These are phyloP conservation scores for Davidsoniella australis DNA, from an alignment of 2,329 filamentous ascomycete genomes.

Conservation along the genomic window DNA sequence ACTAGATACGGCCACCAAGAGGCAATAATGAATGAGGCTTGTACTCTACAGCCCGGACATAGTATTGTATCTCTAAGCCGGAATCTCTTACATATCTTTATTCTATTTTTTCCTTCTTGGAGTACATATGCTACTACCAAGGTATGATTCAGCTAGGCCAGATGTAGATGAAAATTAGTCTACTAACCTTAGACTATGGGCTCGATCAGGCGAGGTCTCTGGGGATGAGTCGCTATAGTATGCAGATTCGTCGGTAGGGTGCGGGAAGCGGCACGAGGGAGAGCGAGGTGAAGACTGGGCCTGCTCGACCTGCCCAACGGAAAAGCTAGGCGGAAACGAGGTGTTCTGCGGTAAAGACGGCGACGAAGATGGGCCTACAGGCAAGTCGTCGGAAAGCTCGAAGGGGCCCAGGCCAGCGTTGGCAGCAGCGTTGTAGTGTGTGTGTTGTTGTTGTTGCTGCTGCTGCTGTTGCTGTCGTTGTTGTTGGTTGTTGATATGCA, in stretches of 20 bases:
- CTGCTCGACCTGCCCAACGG: slow-evolving; percentile 1
- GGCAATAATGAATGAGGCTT: not conserved
- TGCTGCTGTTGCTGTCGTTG: not conserved
- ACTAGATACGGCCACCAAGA: no score
- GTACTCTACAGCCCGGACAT: not conserved
- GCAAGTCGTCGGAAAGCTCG: not conserved
- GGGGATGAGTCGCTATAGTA: slow-evolving; percentile 9
- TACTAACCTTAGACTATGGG: slow-evolving; percentile 3
- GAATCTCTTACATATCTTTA: not conserved
- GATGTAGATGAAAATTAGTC: not conserved
- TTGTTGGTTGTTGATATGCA: not conserved
- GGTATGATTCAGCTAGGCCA: not conserved
- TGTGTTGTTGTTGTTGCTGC: not conserved
- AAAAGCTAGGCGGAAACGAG: not conserved
- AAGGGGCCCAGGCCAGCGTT: not conserved
- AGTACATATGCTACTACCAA: not conserved
- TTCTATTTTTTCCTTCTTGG: not conserved
- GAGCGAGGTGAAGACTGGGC: slow-evolving; percentile 4
- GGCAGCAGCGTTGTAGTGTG: not conserved
- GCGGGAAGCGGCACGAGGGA: slow-evolving; percentile 4
- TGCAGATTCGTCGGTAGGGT: slow-evolving; percentile 5
- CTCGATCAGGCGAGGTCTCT: slow-evolving; percentile 6
- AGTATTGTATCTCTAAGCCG: not conserved
- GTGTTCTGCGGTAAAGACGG: not conserved
- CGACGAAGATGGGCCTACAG: not conserved